Conservation (phyloP, 78 protist species). For the Dictyostelium capitatum region DNA sequence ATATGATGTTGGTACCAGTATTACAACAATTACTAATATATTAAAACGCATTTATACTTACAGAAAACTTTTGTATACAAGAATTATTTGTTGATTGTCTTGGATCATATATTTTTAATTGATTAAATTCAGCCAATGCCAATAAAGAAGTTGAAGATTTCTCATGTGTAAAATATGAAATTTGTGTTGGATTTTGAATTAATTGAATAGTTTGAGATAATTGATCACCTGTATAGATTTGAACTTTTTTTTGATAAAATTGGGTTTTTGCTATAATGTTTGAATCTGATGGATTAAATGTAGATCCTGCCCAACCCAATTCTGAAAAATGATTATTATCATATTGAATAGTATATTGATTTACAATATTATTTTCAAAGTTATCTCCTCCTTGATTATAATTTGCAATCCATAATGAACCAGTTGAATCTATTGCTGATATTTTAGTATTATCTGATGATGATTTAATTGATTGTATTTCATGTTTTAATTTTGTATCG, state of each 20-base stretch:
- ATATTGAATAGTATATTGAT: background rate
- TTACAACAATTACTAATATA: background rate
- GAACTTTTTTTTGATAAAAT: constrained; percentile 32
- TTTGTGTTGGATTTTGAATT: constrained; percentile 62
- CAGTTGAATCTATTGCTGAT: constrained; percentile 23
- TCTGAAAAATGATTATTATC: constrained; percentile 8
- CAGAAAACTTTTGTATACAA: constrained; percentile 43
- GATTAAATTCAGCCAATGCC: constrained; percentile 70
- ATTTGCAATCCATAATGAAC: background rate
- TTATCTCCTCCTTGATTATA: background rate
- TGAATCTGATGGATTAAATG: constrained; percentile 18
- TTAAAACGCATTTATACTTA: background rate
- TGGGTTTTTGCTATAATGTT: constrained; percentile 31
- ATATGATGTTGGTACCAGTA: background rate
- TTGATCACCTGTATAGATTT: constrained; percentile 10
- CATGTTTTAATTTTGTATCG: constrained; percentile 11
- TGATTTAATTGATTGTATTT: constrained; percentile 55
- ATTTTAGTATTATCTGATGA: background rate
- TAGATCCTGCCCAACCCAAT: constrained; percentile 53
- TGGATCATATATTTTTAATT: constrained; percentile 52
- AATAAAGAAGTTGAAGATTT: background rate
- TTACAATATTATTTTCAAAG: background rate
- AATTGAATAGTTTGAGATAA: constrained; percentile 12
- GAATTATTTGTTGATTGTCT: constrained; percentile 14
- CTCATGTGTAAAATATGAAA: background rate